Percentiles rank a stretch among this genome's conserved stretches.
Evolutionary conservation across 1,139 yeast species (phyloP).

Genomic region (Yamadazyma spencermartinsiae): DNA sequence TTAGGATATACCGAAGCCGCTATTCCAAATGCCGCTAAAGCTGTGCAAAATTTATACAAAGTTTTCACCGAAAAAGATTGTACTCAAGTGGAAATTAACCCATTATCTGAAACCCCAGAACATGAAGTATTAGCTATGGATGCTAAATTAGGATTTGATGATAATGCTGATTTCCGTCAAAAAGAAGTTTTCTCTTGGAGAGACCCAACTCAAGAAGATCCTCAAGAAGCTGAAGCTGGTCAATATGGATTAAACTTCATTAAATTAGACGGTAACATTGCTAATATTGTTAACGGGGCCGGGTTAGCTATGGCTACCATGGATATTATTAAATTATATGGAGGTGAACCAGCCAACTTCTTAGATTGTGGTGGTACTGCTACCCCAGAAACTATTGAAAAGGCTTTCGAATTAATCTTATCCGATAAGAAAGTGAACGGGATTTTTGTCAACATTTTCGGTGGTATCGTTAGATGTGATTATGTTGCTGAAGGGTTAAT

Average conservation of each 20-base stretch:
- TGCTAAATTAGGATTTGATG: slow-evolving; percentile 97
- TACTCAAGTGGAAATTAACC: slow-evolving; percentile 98
- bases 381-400: slow-evolving; percentile 95
- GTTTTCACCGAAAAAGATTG: slow-evolving; percentile 91
- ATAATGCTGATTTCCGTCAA: slow-evolving; percentile 94
- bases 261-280: slow-evolving; percentile 97
- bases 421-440: slow-evolving; percentile 90
- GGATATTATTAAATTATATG: slow-evolving; percentile 98
- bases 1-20: slow-evolving; percentile 84
- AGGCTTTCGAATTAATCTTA: slow-evolving; percentile 91
- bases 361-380: slow-evolving; percentile 99
- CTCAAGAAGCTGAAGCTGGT: slow-evolving; percentile 93
- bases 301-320: slow-evolving; percentile 99
- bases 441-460: slow-evolving; percentile 96
- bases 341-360: slow-evolving; percentile 99
- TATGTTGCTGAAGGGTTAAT: slow-evolving; percentile 97
- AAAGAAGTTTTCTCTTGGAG: slow-evolving; percentile 94
- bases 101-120: slow-evolving; percentile 90
- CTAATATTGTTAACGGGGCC: slow-evolving; percentile 98
- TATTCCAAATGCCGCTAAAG: slow-evolving; percentile 81
- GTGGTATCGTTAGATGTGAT: slow-evolving; percentile 99
- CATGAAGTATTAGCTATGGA: slow-evolving; percentile 96
- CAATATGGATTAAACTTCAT: slow-evolving; percentile 91
- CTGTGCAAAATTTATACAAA: slow-evolving; percentile 83
- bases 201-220: slow-evolving; percentile 96